phyloP scores from a whole-genome alignment of 345 rosid genomes.

The Combretum micranthum region DNA sequence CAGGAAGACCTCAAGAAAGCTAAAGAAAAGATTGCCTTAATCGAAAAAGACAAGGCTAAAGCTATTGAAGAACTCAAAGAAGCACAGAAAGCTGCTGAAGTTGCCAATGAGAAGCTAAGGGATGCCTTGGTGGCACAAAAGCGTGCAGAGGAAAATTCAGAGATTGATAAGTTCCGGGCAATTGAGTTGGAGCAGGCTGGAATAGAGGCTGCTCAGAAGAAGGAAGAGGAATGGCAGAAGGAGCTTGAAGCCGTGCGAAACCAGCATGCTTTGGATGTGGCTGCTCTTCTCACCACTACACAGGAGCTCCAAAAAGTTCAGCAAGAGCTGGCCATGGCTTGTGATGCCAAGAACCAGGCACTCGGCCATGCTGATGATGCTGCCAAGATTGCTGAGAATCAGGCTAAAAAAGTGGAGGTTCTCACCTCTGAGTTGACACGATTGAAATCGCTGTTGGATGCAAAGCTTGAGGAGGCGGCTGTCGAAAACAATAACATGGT shows the following conservation, averaged over 20 bases:
- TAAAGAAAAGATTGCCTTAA: constrained; percentile 48
- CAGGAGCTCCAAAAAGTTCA: constrained; percentile 66
- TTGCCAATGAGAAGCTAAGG: constrained; percentile 61
- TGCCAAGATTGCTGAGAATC: constrained; percentile 79
- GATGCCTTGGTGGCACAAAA: constrained; percentile 88
- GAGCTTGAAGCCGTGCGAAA: constrained; percentile 69
- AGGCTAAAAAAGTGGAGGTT: constrained; percentile 67
- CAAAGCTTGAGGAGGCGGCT: constrained; percentile 48
- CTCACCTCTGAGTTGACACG: constrained; percentile 67
- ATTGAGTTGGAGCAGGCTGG: constrained; percentile 88
- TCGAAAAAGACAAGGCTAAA: constrained; percentile 74
- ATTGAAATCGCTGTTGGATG: constrained; percentile 69
- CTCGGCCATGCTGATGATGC: constrained; percentile 85
- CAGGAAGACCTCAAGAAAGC: constrained; percentile 94
- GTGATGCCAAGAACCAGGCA: constrained; percentile 83
- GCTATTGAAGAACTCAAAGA: constrained; percentile 70
- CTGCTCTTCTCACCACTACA: constrained; percentile 62
- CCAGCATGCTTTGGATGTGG: constrained; percentile 80
- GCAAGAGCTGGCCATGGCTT: constrained; percentile 60
- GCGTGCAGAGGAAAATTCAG: constrained; percentile 71
- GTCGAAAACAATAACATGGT: constrained; percentile 40
- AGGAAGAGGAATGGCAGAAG: constrained; percentile 71
- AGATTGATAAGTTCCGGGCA: constrained; percentile 85
- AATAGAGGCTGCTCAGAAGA: constrained; percentile 72
- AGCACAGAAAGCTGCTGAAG: constrained; percentile 56